Evolutionary conservation across 129 eudicot species (phyloP).

Genomic region (Escallonia herrerae): DNA sequence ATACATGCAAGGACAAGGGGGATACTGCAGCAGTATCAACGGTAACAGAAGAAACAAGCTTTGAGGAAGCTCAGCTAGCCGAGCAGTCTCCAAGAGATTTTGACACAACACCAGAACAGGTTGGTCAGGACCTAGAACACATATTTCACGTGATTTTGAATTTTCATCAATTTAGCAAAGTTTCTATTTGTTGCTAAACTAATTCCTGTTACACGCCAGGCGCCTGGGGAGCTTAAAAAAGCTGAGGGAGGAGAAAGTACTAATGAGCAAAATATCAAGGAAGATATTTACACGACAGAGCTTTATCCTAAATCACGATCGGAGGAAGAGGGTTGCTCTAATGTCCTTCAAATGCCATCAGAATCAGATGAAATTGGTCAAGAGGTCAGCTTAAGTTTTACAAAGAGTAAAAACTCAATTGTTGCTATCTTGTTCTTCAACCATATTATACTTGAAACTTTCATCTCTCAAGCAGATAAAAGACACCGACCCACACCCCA

Average conservation of each 20-base stretch:
- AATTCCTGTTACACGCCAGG: conserved; percentile 1
- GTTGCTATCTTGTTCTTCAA: background rate
- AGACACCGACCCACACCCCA: conserved; percentile 6
- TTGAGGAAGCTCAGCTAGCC: background rate
- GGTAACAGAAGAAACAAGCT: background rate
- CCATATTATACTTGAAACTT: conserved; percentile 8
- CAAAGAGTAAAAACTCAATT: background rate
- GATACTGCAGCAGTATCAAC: conserved; percentile 1
- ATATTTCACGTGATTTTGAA: too few species aligned
- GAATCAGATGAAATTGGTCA: background rate
- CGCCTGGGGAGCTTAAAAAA: conserved; percentile 2
- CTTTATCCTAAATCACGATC: too few species aligned
- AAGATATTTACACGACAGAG: background rate
- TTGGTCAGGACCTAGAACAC: too few species aligned
- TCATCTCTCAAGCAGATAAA: conserved; percentile 17
- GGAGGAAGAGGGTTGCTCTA: background rate
- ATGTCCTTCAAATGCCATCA: conserved; percentile 4
- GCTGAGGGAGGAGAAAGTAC: conserved; percentile 2
- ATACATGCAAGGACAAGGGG: background rate
- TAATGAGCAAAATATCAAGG: conserved; percentile 4
- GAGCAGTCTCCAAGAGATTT: background rate
- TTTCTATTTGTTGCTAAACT: background rate
- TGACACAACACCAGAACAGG: background rate
- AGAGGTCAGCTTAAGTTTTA: background rate
- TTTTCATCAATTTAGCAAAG: too few species aligned